Conservation (phyloP, 1,284 basidiomycete genomes). For the Austroboletus novae-zelandiae region DNA sequence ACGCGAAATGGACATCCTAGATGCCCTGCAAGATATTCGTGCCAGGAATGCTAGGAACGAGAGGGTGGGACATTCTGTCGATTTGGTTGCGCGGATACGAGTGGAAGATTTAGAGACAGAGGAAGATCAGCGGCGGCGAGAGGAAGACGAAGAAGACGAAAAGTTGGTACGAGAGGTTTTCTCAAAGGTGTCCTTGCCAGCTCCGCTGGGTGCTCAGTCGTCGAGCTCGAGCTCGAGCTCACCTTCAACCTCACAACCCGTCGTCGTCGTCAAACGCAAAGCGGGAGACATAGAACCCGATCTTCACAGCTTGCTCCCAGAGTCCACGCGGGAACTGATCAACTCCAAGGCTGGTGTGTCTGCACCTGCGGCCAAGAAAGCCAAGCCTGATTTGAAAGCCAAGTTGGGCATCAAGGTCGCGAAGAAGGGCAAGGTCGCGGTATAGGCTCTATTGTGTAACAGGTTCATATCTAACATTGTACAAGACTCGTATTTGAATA, state of each 20-base stretch:
- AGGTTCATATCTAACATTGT: slow-evolving; percentile 1
- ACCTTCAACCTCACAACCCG: slow-evolving; percentile 37
- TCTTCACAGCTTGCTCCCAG: slow-evolving; percentile 68
- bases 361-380: slow-evolving; percentile 56
- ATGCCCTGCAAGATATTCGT: slow-evolving; percentile 93
- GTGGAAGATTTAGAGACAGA: slow-evolving; percentile 67
- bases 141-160: slow-evolving; percentile 90
- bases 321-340: slow-evolving; percentile 67
- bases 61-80: slow-evolving; percentile 65
- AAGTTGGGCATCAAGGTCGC: slow-evolving; percentile 73
- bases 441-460: slow-evolving; percentile 17
- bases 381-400: slow-evolving; percentile 58
- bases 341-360: slow-evolving; percentile 44
- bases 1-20: slow-evolving; percentile 97
- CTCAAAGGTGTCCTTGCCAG: slow-evolving; percentile 60
- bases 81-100: slow-evolving; percentile 55
- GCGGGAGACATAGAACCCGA: slow-evolving; percentile 71
- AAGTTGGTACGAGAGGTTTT: slow-evolving; percentile 85
- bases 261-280: slow-evolving; percentile 82
- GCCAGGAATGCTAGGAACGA: slow-evolving; percentile 92
- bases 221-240: slow-evolving; percentile 24
- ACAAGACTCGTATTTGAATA: slow-evolving; percentile 13
- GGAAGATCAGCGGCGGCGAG: slow-evolving; percentile 62
- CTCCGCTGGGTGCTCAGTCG: slow-evolving; percentile 21
- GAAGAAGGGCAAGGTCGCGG: slow-evolving; percentile 47